phyloP scores from a whole-genome alignment of 2,329 filamentous ascomycete species.

The Akanthomyces lecanii region DNA sequence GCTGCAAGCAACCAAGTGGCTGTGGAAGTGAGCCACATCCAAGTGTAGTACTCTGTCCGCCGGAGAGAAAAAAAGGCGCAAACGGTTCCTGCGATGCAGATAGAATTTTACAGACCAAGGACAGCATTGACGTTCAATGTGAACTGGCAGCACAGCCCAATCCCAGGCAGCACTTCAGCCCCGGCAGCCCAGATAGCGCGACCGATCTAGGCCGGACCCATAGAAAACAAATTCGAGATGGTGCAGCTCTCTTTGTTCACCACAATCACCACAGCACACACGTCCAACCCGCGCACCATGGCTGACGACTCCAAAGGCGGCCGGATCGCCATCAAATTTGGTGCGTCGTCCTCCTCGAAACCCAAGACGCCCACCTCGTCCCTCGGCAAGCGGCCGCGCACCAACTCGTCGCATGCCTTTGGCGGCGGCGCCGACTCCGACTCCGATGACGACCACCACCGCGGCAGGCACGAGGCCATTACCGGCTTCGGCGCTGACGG shows the following conservation, averaged over 20 bases:
- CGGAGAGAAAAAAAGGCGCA: too few species aligned
- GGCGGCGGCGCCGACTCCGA: conserved; percentile 41
- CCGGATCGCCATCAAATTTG: conserved; percentile 49
- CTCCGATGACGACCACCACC: conserved; percentile 30
- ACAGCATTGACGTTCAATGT: too few species aligned
- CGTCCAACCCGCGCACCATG: conserved; percentile 30
- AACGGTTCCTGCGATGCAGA: too few species aligned
- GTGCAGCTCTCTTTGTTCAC: not conserved
- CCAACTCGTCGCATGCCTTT: conserved; percentile 31
- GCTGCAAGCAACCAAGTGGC: too few species aligned
- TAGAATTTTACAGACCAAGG: too few species aligned
- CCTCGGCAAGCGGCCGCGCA: conserved; percentile 46
- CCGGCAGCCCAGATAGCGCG: not conserved
- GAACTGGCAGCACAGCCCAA: too few species aligned
- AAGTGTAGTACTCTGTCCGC: too few species aligned
- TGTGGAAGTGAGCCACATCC: too few species aligned
- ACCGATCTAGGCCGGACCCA: not conserved
- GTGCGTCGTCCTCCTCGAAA: conserved; percentile 29
- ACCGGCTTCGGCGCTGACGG: conserved; percentile 47
- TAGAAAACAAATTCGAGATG: conserved; percentile 10
- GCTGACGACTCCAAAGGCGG: conserved; percentile 31
- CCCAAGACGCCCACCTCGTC: conserved; percentile 35
- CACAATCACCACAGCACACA: conserved; percentile 8
- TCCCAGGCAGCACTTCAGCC: not conserved
- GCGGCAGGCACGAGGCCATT: conserved; percentile 42